phyloP scores from a whole-genome alignment of 345 rosid species.

The Eucalyptus shirleyi region DNA sequence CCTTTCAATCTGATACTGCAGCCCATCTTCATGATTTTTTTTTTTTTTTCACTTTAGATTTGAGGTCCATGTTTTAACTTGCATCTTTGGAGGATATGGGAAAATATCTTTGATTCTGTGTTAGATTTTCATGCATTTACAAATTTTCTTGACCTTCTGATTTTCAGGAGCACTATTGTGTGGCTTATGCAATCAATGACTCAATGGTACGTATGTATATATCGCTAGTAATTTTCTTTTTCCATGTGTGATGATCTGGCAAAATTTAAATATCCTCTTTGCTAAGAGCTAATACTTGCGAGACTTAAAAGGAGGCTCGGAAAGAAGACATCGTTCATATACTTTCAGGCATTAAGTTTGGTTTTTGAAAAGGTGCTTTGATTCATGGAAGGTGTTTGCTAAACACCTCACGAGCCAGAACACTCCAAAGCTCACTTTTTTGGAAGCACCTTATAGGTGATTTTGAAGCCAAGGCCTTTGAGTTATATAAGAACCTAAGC shows the following conservation, averaged over 20 bases:
- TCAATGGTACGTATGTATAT: slow-evolving; percentile 46
- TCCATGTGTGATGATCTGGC: background rate
- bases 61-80: background rate
- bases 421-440: background rate
- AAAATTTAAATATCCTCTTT: background rate
- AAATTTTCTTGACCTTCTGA: background rate
- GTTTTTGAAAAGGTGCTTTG: background rate
- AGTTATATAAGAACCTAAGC: background rate
- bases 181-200: slow-evolving; percentile 77
- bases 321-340: background rate
- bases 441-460: background rate
- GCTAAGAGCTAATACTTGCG: background rate
- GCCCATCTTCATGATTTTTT: background rate
- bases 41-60: background rate
- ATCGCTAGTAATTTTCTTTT: background rate
- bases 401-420: background rate
- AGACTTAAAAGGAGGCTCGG: background rate
- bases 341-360: background rate
- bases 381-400: background rate
- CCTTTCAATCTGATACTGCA: background rate
- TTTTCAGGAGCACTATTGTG: slow-evolving; percentile 84
- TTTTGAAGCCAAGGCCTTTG: background rate
- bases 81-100: background rate
- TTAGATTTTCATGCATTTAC: background rate
- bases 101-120: background rate